phyloP scores from a whole-genome alignment of 1,284 basidiomycete genomes.

The Tilletiaria anomala region DNA sequence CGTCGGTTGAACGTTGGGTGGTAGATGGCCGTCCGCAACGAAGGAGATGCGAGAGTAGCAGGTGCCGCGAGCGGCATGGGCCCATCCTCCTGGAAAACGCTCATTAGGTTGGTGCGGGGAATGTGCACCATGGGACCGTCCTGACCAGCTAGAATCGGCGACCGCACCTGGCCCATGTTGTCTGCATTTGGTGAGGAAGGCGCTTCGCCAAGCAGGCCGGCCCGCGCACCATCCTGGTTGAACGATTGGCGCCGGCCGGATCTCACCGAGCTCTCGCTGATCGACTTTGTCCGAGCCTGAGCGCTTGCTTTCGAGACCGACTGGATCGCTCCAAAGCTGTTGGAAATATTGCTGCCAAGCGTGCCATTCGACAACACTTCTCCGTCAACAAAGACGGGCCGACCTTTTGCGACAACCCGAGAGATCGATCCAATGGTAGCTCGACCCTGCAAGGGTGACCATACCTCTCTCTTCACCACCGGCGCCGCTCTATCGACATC shows the following conservation, averaged over 20 bases:
- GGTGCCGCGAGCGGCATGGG: slow-evolving; percentile 8
- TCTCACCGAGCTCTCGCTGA: too few relatives aligned
- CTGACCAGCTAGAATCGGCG: too few relatives aligned
- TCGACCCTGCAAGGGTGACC: slow-evolving; percentile 70
- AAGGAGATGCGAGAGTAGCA: slow-evolving; percentile 4
- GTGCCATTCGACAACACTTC: slow-evolving; percentile 50
- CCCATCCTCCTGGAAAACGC: too few relatives aligned
- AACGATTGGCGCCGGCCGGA: too few relatives aligned
- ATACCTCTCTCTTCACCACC: slow-evolving; percentile 48
- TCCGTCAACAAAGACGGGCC: slow-evolving; percentile 86
- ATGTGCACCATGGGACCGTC: too few relatives aligned
- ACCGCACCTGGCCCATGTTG: too few relatives aligned
- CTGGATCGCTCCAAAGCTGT: slow-evolving; percentile 40
- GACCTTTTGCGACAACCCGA: slow-evolving; percentile 79
- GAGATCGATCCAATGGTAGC: slow-evolving; percentile 64
- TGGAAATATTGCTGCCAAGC: slow-evolving; percentile 68
- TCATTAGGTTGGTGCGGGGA: too few relatives aligned
- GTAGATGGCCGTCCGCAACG: slow-evolving; percentile 17
- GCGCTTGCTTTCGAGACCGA: too few relatives aligned
- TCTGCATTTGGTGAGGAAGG: too few relatives aligned
- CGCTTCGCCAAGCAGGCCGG: too few relatives aligned
- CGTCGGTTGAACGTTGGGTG: slow-evolving; percentile 55
- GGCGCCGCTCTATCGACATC: slow-evolving; percentile 67
- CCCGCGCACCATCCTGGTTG: too few relatives aligned
- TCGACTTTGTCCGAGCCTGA: too few relatives aligned